A percentile compares a stretch with the other conserved stretches of the same genome.
Conservation (phyloP, 2,329 filamentous ascomycete genomes). For the Aspergillus phoenicis region DNA sequence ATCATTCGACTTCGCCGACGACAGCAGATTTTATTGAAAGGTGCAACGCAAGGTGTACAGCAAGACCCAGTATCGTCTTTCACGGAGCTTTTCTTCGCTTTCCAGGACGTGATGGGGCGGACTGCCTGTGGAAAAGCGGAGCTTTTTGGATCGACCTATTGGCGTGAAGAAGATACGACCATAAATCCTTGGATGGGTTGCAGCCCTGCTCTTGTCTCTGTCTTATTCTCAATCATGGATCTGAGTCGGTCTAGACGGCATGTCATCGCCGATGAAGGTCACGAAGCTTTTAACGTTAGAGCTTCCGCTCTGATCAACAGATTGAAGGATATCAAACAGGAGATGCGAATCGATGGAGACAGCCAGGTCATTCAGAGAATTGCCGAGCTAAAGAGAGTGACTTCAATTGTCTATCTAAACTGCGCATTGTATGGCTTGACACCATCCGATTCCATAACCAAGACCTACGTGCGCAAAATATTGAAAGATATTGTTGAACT, state of each 20-base stretch:
- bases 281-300: neutral
- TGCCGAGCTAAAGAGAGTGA: constrained; percentile 2
- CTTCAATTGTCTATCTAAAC: constrained; percentile 1
- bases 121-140: constrained; percentile 48
- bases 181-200: constrained; percentile 10
- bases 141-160: constrained; percentile 46
- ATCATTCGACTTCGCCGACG: constrained; percentile 38
- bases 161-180: constrained; percentile 26
- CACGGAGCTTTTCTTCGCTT: constrained; percentile 45
- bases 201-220: constrained; percentile 2
- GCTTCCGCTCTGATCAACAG: neutral
- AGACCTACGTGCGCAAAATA: neutral
- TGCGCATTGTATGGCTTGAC: neutral
- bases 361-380: neutral
- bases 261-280: neutral
- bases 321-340: neutral
- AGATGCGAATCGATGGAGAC: neutral
- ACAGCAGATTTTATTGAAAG: constrained; percentile 15
- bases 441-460: neutral
- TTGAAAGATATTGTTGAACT: neutral
- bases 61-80: constrained; percentile 13
- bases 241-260: neutral
- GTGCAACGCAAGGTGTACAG: too few relatives aligned
- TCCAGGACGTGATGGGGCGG: constrained; percentile 48
- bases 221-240: neutral